Evolutionary conservation across 495 filamentous ascomycete genomes (phyloP).

Genomic region (Penicillium turbatum): DNA sequence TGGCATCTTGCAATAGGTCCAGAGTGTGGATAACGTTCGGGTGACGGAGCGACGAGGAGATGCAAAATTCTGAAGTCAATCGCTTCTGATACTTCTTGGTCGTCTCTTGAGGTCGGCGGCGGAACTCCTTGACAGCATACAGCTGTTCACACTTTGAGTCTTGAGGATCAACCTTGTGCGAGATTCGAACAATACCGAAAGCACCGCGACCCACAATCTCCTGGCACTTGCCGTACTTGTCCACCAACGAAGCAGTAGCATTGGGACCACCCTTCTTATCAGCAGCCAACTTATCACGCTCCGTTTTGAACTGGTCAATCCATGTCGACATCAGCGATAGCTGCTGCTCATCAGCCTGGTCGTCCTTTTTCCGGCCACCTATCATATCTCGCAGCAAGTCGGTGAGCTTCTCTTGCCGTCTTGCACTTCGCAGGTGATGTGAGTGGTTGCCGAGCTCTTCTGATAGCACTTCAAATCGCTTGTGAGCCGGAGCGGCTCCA

Average conservation of each 20-base stretch:
- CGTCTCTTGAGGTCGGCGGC: slow-evolving; percentile 86
- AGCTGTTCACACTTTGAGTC: slow-evolving; percentile 82
- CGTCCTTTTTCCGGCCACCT: slow-evolving; percentile 62
- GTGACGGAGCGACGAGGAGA: slow-evolving; percentile 92
- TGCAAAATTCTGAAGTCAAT: slow-evolving; percentile 98
- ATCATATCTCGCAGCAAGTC: slow-evolving; percentile 84
- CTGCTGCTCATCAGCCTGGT: slow-evolving; percentile 67
- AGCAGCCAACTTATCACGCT: slow-evolving; percentile 69
- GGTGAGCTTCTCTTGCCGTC: slow-evolving; percentile 92
- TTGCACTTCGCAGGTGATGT: slow-evolving; percentile 80
- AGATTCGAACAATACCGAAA: slow-evolving; percentile 95
- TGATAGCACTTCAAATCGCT: slow-evolving; percentile 55
- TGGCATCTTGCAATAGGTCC: slow-evolving; percentile 90
- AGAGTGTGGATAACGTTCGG: slow-evolving; percentile 98
- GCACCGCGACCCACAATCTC: slow-evolving; percentile 96
- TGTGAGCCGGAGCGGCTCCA: slow-evolving; percentile 32
- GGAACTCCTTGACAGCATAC: slow-evolving; percentile 98
- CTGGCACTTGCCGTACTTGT: slow-evolving; percentile 99
- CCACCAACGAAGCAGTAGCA: slow-evolving; percentile 75
- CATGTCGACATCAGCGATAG: slow-evolving; percentile 91
- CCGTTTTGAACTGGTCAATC: slow-evolving; percentile 89
- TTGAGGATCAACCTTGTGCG: slow-evolving; percentile 86
- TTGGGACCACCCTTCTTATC: slow-evolving; percentile 77
- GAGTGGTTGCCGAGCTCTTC: slow-evolving; percentile 65
- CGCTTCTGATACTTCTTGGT: slow-evolving; percentile 97